Evolutionary conservation across 441 rosid species (phyloP), one percentile per base, ranked within the genome.

Genomic region (Erodium moschatum): DNA sequence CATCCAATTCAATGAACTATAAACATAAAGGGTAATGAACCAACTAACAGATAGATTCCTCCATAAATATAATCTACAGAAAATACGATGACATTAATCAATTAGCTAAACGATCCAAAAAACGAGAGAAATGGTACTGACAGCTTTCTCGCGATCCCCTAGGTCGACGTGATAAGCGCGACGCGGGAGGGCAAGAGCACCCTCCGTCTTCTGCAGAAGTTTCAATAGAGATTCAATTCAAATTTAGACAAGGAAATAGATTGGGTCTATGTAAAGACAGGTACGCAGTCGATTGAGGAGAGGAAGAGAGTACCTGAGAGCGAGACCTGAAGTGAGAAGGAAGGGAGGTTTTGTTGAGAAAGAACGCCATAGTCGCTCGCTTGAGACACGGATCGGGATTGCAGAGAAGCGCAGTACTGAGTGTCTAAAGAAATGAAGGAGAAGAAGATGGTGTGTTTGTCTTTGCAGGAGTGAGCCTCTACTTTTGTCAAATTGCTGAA

Each of bases 231-330:
- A 44, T 44, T n/a, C n/a, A 44, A 44, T 44, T n/a, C n/a, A 44
- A 12, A 44, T 44, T 44, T 44, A 44, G 50, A 44, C 11, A 10
- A 44, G 4, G 11, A 44, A 44, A 44, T 44, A 44, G 50, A 44
- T 44, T 12, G 4, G 50, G 50, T 44, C n/a, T 44, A 10, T 44
- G 50, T 11, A 10, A 11, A 42, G 50, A 12, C 3, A 44, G 46
- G 15, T 11, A 2, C 15, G 50, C 9, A 10, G 3, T 42, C n/a
- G 50, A 42, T 42, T 13, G 50, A 42, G 50, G 9, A 44, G 15
- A 44, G 50, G 50, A 44, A 44, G 50, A 15, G 20, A 52, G 60
- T 52, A 52, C 60, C 60, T 52, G 60, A 52, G 60, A 15, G 60
- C 20, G 21, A 15, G 21, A 52, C 5, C 20, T 52, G 60, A 52